A percentile compares a stretch with the other conserved stretches of the same genome.
Evolutionary conservation across 1,139 yeast species (phyloP).

Genomic region (Magnusiomyces sp.): DNA sequence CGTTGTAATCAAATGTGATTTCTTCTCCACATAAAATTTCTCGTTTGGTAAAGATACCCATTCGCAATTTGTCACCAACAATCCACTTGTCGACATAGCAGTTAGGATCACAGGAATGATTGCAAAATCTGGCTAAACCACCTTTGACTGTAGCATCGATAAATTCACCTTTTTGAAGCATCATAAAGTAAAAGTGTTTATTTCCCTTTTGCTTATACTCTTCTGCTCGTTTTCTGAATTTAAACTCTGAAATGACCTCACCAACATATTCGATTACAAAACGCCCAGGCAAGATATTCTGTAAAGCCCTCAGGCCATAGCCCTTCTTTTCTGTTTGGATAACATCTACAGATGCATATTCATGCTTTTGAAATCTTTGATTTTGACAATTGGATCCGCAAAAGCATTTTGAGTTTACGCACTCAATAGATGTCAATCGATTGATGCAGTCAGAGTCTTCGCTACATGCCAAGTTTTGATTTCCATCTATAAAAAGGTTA

Average conservation of each 20-base stretch:
- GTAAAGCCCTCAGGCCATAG: constrained; percentile 73
- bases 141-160: constrained; percentile 92
- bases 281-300: constrained; percentile 47
- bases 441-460: constrained; percentile 87
- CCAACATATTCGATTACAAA: constrained; percentile 91
- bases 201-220: constrained; percentile 64
- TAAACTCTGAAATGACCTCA: constrained; percentile 74
- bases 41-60: constrained; percentile 91
- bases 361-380: constrained; percentile 72
- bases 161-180: constrained; percentile 87
- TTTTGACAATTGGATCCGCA: constrained; percentile 81
- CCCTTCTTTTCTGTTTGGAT: constrained; percentile 81
- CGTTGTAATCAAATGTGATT: constrained; percentile 90
- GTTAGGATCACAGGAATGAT: constrained; percentile 92
- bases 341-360: constrained; percentile 67
- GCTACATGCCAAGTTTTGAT: constrained; percentile 64
- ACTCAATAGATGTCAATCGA: constrained; percentile 84
- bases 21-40: constrained; percentile 74
- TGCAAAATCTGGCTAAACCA: constrained; percentile 80
- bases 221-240: constrained; percentile 64
- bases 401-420: constrained; percentile 59
- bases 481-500: constrained; percentile 22
- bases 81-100: constrained; percentile 97
- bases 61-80: constrained; percentile 77
- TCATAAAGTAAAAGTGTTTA: constrained; percentile 92